Base-by-base conservation (phyloP, 2,329 filamentous ascomycete genomes). In the Ramularia endophylla region DNA sequence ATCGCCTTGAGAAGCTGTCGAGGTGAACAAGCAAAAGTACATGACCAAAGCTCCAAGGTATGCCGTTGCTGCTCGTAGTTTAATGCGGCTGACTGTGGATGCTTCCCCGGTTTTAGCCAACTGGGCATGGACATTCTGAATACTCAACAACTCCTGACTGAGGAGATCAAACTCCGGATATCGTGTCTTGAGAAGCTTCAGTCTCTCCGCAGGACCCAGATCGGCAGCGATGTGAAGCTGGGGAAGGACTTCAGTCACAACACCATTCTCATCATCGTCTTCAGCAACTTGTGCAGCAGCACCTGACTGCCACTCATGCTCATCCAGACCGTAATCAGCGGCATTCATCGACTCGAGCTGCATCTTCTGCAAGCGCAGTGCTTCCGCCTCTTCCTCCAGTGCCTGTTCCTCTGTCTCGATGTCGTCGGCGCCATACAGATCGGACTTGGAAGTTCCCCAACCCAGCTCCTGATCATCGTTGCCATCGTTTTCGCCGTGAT, bases 21-120 rank as follows among this genome's bases (percentile, higher is more conserved):
- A 94, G 8, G 87, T 87, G n/a, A 98, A 69, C 27, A 97, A 77
- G 27, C 89, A 86, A 63, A 98, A 95, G 65, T 98, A 98, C 79
- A 95, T 89, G 36, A 85, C 83, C 52, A 98, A 72, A 1, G 87
- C 77, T 31, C 85, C 87, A 17, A 97, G 72, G 60, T 98, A 97
- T 45, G 88, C 86, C 4, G 86, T 83, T 28, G 94, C 71, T 8
- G 89, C 80, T 63, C 87, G 81, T 60, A 85, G 82, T 62, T 90
- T 92, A 44, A 87, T 73, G 17, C 52, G 44, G 2, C 50, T 47
- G 17, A 53, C 47, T 6, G 49, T 38, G 4, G 46, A 48, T 4
- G 9, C 30, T 25, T 35, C 19, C 19, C 46, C 47, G 11, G 34
- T 35, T 20, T 48, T 30, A 5, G 42, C 28, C 13, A 62, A 39